Evolutionary conservation across 306 rosid genomes (phyloP).

Genomic region (Pachyrhizus erosus): DNA sequence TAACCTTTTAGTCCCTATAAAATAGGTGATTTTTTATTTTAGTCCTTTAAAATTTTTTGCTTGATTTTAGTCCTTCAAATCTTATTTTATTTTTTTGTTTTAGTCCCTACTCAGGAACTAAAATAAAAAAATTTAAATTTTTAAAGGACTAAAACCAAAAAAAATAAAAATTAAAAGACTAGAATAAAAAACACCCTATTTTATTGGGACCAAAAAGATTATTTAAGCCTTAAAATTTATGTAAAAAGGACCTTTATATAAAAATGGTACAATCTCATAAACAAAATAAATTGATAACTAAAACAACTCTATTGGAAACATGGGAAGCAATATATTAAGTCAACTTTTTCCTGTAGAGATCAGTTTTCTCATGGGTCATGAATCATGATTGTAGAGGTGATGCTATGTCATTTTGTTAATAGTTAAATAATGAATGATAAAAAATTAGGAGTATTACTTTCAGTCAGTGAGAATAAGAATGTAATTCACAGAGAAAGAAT

Average conservation of each 20-base stretch:
- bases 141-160: no score
- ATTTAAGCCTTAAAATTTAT: not conserved
- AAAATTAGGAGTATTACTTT: constrained; percentile 33
- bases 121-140: no score
- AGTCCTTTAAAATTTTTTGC: no score
- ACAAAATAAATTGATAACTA: constrained; percentile 28
- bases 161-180: no score
- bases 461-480: not conserved
- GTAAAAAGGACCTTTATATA: not conserved
- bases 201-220: no score
- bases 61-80: no score
- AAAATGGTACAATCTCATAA: not conserved
- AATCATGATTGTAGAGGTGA: not conserved
- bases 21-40: no score
- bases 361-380: constrained; percentile 11
- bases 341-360: not conserved
- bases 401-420: not conserved
- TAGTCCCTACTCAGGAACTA: no score
- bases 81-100: no score
- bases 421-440: constrained; percentile 19
- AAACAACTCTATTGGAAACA: constrained; percentile 15
- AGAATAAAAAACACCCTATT: no score
- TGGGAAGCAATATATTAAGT: not conserved
- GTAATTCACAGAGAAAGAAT: constrained; percentile 10
- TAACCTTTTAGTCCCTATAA: no score